These are phyloP conservation scores for Xerocomus cyaneibrunnescens DNA, from an alignment of 1,284 basidiomycete genomes.

Conservation along the genomic window DNA sequence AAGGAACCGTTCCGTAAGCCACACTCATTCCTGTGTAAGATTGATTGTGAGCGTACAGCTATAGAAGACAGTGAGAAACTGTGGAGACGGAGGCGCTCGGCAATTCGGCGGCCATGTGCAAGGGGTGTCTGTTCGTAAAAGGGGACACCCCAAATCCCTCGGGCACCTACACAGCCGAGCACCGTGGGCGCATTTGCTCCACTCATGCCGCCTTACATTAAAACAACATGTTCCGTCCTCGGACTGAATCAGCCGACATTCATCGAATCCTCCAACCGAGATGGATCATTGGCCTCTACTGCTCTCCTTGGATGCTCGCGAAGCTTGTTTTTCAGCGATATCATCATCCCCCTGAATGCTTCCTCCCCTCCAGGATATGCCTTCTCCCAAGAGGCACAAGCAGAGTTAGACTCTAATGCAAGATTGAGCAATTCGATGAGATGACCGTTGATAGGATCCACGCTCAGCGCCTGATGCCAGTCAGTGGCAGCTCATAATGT, in stretches of 20 bases:
- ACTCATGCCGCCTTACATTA: slow-evolving; percentile 29
- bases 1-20: slow-evolving; percentile 32
- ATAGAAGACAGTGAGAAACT: slow-evolving; percentile 35
- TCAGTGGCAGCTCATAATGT: slow-evolving; percentile 12
- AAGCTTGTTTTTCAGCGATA: slow-evolving; percentile 37
- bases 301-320: slow-evolving; percentile 28
- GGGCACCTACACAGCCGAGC: slow-evolving; percentile 20
- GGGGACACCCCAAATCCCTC: slow-evolving; percentile 34
- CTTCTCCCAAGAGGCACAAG: slow-evolving; percentile 32
- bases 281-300: slow-evolving; percentile 13
- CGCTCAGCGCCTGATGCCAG: slow-evolving; percentile 64
- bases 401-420: slow-evolving; percentile 63
- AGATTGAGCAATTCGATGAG: slow-evolving; percentile 84
- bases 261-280: slow-evolving; percentile 33
- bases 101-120: slow-evolving; percentile 33
- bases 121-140: slow-evolving; percentile 5
- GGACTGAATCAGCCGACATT: slow-evolving; percentile 28
- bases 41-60: slow-evolving; percentile 33
- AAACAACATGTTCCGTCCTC: slow-evolving; percentile 24
- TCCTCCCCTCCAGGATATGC: slow-evolving; percentile 37
- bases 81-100: slow-evolving; percentile 35
- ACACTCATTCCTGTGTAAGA: slow-evolving; percentile 35
- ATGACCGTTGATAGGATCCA: slow-evolving; percentile 85
- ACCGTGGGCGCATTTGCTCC: slow-evolving; percentile 28
- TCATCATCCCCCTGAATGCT: slow-evolving; percentile 38